phyloP scores from a whole-genome alignment of 1,139 yeast species.

The Nakaseomyces kungkrabaensis region DNA sequence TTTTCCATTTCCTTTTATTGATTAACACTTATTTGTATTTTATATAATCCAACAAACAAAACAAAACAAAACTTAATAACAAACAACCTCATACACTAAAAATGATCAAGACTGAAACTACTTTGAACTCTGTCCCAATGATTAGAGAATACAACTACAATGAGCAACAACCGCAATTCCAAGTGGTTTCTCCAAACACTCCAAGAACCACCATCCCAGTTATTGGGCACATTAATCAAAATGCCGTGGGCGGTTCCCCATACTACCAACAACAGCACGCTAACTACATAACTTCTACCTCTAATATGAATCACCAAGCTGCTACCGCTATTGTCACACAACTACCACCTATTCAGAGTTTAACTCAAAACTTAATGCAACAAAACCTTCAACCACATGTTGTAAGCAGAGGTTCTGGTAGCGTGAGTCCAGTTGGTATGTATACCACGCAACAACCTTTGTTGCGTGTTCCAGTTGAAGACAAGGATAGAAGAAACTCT shows the following conservation, averaged over 20 bases:
- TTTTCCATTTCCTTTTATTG: neutral
- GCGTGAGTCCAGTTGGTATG: neutral
- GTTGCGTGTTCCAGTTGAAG: neutral
- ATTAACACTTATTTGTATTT: neutral
- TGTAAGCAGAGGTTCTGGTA: slow-evolving; percentile 1
- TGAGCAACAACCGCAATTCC: neutral
- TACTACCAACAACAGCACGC: neutral
- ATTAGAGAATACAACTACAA: neutral
- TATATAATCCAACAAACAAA: neutral
- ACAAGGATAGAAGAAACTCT: slow-evolving; percentile 3
- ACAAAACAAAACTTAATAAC: neutral
- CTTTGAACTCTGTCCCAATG: neutral
- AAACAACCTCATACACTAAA: neutral
- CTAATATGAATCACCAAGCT: neutral
- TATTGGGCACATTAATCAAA: neutral
- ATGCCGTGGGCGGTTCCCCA: neutral
- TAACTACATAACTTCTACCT: neutral
- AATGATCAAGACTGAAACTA: neutral
- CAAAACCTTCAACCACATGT: neutral
- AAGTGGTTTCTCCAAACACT: neutral
- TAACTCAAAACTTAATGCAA: neutral
- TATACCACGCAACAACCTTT: neutral
- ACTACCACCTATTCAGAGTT: neutral
- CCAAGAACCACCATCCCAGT: slow-evolving; percentile 1
- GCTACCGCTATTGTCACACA: neutral